Percentiles rank a stretch among this genome's conserved stretches.
Evolutionary conservation across 495 filamentous ascomycete genomes (phyloP).

Genomic region (Astrothelium macrocarpum): DNA sequence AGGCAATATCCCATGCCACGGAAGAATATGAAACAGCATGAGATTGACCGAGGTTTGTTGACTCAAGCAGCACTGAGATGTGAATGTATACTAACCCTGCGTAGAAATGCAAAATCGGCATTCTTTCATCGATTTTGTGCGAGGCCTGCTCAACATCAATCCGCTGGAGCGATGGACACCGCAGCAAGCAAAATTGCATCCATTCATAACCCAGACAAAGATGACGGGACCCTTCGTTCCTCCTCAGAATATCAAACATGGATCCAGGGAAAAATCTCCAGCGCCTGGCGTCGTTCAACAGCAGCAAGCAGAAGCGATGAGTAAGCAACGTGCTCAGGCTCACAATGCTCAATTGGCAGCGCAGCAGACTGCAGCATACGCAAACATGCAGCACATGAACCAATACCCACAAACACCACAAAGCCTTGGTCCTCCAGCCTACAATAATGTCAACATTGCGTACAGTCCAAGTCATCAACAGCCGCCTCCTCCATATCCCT

Average conservation of each 20-base stretch:
- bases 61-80: neutral
- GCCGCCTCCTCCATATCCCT: constrained; percentile 77
- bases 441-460: constrained; percentile 53
- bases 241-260: constrained; percentile 91
- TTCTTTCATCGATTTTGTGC: constrained; percentile 99
- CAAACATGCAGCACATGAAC: constrained; percentile 51
- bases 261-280: constrained; percentile 70
- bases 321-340: constrained; percentile 72
- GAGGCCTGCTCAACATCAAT: constrained; percentile 87
- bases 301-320: constrained; percentile 81
- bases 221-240: constrained; percentile 92
- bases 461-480: constrained; percentile 63
- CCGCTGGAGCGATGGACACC: constrained; percentile 97
- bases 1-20: constrained; percentile 94
- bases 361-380: constrained; percentile 45
- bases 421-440: constrained; percentile 38
- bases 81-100: constrained; percentile 15
- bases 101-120: constrained; percentile 95
- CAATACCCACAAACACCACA: constrained; percentile 47
- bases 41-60: constrained; percentile 83
- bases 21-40: constrained; percentile 98
- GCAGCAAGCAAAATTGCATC: constrained; percentile 93
- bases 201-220: constrained; percentile 98
- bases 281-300: constrained; percentile 97
- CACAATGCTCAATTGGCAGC: constrained; percentile 42